Percentiles rank a stretch among this genome's conserved stretches.
Conservation (phyloP, 2,329 filamentous ascomycete genomes). For the Diaporthe caulivora region DNA sequence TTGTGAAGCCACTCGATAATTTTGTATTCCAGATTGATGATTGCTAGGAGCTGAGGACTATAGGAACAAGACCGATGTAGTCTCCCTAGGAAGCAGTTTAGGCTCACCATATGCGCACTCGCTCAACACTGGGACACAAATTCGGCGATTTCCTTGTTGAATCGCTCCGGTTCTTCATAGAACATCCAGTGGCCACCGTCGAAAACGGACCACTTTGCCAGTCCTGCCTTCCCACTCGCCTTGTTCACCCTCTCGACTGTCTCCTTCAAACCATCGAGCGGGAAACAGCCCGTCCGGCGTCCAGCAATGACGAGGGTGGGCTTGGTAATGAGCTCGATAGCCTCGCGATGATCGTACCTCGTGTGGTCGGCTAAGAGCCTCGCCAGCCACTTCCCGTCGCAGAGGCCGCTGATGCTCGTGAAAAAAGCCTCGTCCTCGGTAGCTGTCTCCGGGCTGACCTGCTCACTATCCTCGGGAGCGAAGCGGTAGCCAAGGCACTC, state of each 20-base stretch:
- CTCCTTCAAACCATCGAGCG: constrained; percentile 53
- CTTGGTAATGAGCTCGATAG: constrained; percentile 49
- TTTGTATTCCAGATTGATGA: neutral
- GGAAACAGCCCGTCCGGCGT: constrained; percentile 53
- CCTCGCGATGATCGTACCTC: constrained; percentile 56
- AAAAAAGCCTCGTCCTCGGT: constrained; percentile 52
- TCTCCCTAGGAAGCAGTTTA: no score
- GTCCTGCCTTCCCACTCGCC: constrained; percentile 38
- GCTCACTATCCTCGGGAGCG: constrained; percentile 43
- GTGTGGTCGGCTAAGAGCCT: constrained; percentile 55
- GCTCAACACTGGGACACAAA: constrained; percentile 44
- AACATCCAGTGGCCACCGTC: constrained; percentile 56
- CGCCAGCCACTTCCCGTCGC: constrained; percentile 54
- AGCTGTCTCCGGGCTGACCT: constrained; percentile 43
- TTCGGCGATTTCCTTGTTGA: constrained; percentile 50
- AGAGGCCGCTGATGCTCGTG: constrained; percentile 48
- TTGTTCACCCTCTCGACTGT: constrained; percentile 48
- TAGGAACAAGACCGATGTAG: neutral
- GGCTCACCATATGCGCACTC: neutral
- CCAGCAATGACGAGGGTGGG: constrained; percentile 54
- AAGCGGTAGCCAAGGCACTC: constrained; percentile 53
- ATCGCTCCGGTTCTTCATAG: constrained; percentile 54
- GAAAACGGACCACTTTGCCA: constrained; percentile 49
- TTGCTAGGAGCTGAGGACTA: neutral
- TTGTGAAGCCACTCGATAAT: neutral